Conservation (phyloP, 176 grass and related monocot species). For the Bonia amplexicaulis region DNA sequence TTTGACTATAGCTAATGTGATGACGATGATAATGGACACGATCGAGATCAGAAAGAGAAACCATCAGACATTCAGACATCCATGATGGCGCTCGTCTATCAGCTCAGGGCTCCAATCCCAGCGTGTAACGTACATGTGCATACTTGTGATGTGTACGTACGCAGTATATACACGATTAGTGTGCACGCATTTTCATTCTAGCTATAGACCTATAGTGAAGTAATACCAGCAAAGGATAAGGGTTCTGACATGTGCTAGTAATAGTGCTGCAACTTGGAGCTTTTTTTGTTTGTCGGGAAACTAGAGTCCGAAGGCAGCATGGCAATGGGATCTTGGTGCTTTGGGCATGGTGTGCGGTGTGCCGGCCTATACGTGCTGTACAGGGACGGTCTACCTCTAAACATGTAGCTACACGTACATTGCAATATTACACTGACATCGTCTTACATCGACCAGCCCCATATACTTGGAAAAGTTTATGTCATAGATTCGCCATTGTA, state of each 20-base stretch:
- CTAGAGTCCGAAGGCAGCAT: background rate
- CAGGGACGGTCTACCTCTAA: too few relatives aligned
- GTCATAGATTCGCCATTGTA: too few relatives aligned
- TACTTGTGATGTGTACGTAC: background rate
- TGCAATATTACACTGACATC: too few relatives aligned
- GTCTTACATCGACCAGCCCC: too few relatives aligned
- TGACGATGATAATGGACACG: background rate
- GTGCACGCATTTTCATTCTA: background rate
- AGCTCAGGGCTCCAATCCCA: background rate
- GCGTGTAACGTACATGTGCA: background rate
- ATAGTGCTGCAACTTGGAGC: background rate
- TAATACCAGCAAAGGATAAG: background rate
- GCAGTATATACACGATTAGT: background rate
- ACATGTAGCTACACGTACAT: too few relatives aligned
- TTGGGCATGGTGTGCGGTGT: background rate
- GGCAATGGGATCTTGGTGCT: background rate
- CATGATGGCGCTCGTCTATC: constrained; percentile 15
- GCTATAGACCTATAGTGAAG: background rate
- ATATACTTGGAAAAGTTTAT: too few relatives aligned
- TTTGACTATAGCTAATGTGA: background rate
- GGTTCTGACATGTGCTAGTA: background rate
- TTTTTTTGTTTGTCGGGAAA: background rate
- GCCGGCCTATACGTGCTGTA: too few relatives aligned
- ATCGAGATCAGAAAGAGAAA: constrained; percentile 12
- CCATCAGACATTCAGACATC: background rate